Evolutionary conservation across 306 rosid genomes (phyloP), one percentile per base, ranked within the genome.

Genomic region (Psophocarpus tetragonolobus): DNA sequence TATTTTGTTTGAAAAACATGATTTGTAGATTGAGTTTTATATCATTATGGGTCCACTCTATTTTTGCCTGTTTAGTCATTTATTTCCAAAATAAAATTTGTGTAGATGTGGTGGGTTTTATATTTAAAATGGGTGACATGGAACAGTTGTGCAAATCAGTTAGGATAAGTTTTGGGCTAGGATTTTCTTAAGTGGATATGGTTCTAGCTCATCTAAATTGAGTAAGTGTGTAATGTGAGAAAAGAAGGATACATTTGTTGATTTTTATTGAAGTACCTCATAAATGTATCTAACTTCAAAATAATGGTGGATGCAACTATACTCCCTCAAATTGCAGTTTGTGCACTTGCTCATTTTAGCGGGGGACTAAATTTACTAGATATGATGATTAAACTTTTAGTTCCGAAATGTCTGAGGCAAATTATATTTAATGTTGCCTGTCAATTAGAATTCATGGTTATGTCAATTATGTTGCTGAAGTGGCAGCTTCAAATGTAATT

Each of bases 321-420:
- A 7, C 66, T 58, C 29, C 29, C 21, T 27, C 66, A 58, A 11
- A 15, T 27, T 58, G 2, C 9, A 0, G 10, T 13, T 27, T 58
- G 65, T 29, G 4, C 5, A 12, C 10, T 58, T 56, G 4, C 65
- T 2, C 20, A 13, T 13, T 58, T 58, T 58, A 27, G 66, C 27
- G 32, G 7, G 3, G 66, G 23, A 48, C 36, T 29, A 14, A 58
- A 58, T 27, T 7, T 6, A 61, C 30, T 79, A 57, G 50, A 47
- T 79, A 23, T 35, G 8, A 21, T 79, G 30, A 61, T 80, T 71
- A 41, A 50, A 70, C 51, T 32, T 56, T 47, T 29, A 44, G 56
- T 48, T 48, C 77, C 32, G 0, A 38, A 39, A 38, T 41, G 17
- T 53, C 47, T 38, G 18, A 50, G 38, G 47, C 17, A 77, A 53